Base-by-base conservation (phyloP, 108 stramenopile genomes). In the Skeletonema grethae region DNA sequence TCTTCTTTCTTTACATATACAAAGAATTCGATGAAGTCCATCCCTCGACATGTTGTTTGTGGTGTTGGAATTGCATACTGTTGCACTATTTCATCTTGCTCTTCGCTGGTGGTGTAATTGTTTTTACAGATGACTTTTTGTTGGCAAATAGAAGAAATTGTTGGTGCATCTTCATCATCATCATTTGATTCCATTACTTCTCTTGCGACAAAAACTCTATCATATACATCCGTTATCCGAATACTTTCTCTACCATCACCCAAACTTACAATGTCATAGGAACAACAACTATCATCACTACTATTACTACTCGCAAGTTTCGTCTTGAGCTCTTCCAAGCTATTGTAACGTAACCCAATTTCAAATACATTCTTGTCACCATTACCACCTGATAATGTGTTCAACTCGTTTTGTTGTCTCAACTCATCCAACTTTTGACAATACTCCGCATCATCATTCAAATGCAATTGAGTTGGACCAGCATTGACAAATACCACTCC, bases 391-490 rank as follows among this genome's bases (percentile, higher is more conserved):
- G 39, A 36, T 18, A 13, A 18, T 22, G 46, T 60, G 36, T 10
- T 16, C 57, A 58, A 57, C 13, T 25, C 22, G 55, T 20, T 30
- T 58, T 60, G 57, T 29, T 53, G 28, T 75, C 57, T 67, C 32
- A 18, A 22, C 41, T 67, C 30, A 16, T 50, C 55, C 48, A 63
- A 31, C 20, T 64, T 39, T 48, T 22, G 13, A 24, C 63, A 63
- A 28, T 63, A 34, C 12, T 75, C 61, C 50, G 28, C 65, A 53
- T 61, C 73, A 48, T 82, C 81, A n/a, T 81, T 82, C 28, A 88
- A 61, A 62, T 88, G 88, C 57, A 88, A 82, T 73, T 88, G 88
- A 3, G 82, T 77, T 16, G 72, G 70, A 7, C 85, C 88, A 72
- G 70, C 68, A 61, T 86, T 86, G 25, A 81, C 72, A 82, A 82